phyloP scores from a whole-genome alignment of 192 early-diverging fungal genomes.

The Coemansia sp. region DNA sequence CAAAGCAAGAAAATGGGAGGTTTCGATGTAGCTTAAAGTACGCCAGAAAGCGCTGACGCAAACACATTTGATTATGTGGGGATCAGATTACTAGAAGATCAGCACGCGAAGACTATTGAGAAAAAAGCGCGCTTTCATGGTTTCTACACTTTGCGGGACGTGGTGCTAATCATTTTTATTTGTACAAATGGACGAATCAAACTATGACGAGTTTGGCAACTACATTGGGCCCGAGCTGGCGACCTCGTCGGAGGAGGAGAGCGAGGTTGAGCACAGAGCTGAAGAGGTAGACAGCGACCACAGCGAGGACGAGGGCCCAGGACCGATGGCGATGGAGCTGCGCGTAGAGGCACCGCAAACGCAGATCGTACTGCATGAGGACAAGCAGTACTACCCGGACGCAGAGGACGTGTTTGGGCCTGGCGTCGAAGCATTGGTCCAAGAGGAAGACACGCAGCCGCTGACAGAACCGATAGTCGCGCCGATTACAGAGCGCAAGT shows the following conservation, averaged over 20 bases:
- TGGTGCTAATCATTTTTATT: slow-evolving; percentile 11
- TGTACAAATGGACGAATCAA: slow-evolving; percentile 67
- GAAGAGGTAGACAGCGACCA: slow-evolving; percentile 11
- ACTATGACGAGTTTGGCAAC: slow-evolving; percentile 95
- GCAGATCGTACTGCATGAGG: slow-evolving; percentile 94
- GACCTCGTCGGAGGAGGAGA: slow-evolving; percentile 58
- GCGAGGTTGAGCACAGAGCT: slow-evolving; percentile 25
- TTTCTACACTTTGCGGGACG: no score
- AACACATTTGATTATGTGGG: slow-evolving; percentile 7
- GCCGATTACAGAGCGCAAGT: slow-evolving; percentile 84
- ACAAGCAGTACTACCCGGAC: slow-evolving; percentile 98
- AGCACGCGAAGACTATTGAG: neutral
- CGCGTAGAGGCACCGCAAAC: slow-evolving; percentile 46
- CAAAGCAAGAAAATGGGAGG: neutral
- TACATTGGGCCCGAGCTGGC: slow-evolving; percentile 96
- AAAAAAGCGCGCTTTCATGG: neutral
- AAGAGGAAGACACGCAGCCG: slow-evolving; percentile 97
- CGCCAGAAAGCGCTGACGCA: slow-evolving; percentile 3
- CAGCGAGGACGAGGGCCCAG: slow-evolving; percentile 23
- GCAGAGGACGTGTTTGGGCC: slow-evolving; percentile 94
- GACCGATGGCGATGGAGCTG: slow-evolving; percentile 30
- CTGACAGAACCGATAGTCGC: slow-evolving; percentile 92
- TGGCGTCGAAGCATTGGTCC: slow-evolving; percentile 92
- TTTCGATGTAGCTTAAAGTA: neutral
- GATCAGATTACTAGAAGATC: neutral